These are phyloP conservation scores for Pseudovirgaria hyperparasitica DNA, from an alignment of 2,329 filamentous ascomycete genomes.

Conservation along the genomic window DNA sequence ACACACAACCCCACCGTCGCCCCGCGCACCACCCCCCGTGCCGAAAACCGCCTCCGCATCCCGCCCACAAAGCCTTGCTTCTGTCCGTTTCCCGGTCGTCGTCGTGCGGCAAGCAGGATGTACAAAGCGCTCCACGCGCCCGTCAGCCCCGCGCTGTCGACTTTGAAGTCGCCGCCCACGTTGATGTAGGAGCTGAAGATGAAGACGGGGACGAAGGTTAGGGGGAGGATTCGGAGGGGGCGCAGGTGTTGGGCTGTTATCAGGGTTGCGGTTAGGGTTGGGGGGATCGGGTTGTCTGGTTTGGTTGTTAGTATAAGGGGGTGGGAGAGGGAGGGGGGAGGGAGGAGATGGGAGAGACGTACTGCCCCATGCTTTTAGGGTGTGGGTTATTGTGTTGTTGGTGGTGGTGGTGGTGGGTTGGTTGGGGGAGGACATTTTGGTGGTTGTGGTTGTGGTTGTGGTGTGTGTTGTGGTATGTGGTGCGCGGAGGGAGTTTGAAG, in stretches of 20 bases:
- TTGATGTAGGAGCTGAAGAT: slow-evolving; percentile 56
- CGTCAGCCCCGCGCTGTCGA: slow-evolving; percentile 49
- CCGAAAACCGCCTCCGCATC: slow-evolving; percentile 30
- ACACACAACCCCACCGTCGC: slow-evolving; percentile 38
- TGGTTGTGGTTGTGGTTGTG: slow-evolving; percentile 3
- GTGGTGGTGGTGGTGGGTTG: background rate
- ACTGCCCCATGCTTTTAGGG: slow-evolving; percentile 9
- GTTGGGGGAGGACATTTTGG: slow-evolving; percentile 2
- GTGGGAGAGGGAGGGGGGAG: background rate
- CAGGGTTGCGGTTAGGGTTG: slow-evolving; percentile 51
- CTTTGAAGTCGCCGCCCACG: slow-evolving; percentile 46
- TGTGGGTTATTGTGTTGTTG: slow-evolving; percentile 2
- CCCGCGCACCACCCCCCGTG: slow-evolving; percentile 39
- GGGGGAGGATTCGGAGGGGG: slow-evolving; percentile 52
- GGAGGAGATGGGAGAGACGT: slow-evolving; percentile 1
- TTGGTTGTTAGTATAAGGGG: no score
- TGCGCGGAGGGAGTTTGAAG: background rate
- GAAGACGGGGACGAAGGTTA: slow-evolving; percentile 54
- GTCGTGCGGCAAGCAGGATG: slow-evolving; percentile 46
- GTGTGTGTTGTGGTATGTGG: slow-evolving; percentile 1
- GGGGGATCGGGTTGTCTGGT: slow-evolving; percentile 51
- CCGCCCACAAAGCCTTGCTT: slow-evolving; percentile 4
- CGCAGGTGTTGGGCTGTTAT: slow-evolving; percentile 53
- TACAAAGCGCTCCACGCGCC: slow-evolving; percentile 55
- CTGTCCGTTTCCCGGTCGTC: slow-evolving; percentile 31